phyloP scores from a whole-genome alignment of 345 rosid genomes.

The Crucihimalaya himalaica region DNA sequence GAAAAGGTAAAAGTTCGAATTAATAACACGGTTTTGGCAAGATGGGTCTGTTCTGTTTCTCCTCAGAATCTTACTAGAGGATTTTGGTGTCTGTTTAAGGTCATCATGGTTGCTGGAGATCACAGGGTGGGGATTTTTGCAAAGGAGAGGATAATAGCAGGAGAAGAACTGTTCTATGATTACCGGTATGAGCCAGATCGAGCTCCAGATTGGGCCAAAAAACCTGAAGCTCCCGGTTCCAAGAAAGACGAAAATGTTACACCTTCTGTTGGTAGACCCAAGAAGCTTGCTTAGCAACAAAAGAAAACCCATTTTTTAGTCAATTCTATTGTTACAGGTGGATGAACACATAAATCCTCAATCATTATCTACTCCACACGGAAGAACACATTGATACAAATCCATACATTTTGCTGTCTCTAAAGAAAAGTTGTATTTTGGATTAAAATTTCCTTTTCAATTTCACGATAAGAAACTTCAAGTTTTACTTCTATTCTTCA shows the following conservation, averaged over 20 bases:
- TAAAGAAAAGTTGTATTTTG: slow-evolving; percentile 12
- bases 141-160: slow-evolving; percentile 81
- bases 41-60: background rate
- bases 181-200: slow-evolving; percentile 96
- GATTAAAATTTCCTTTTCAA: background rate
- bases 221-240: slow-evolving; percentile 86
- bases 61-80: slow-evolving; percentile 9
- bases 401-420: slow-evolving; percentile 17
- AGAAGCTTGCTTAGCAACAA: slow-evolving; percentile 76
- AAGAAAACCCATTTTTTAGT: background rate
- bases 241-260: slow-evolving; percentile 73
- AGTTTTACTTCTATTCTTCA: too few relatives aligned
- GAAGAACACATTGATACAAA: slow-evolving; percentile 19
- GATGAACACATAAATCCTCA: slow-evolving; percentile 5
- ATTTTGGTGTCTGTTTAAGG: slow-evolving; percentile 48
- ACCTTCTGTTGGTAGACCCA: slow-evolving; percentile 86
- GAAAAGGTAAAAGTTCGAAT: slow-evolving; percentile 65
- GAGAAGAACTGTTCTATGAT: slow-evolving; percentile 94
- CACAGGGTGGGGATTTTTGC: slow-evolving; percentile 97
- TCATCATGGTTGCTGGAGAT: slow-evolving; percentile 95
- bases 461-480: slow-evolving; percentile 13
- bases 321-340: slow-evolving; percentile 15
- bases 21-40: background rate
- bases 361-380: background rate
- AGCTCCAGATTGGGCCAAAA: slow-evolving; percentile 99